These are phyloP conservation scores for Paxillus involutus DNA, from an alignment of 768 basidiomycete genomes.

Conservation along the genomic window DNA sequence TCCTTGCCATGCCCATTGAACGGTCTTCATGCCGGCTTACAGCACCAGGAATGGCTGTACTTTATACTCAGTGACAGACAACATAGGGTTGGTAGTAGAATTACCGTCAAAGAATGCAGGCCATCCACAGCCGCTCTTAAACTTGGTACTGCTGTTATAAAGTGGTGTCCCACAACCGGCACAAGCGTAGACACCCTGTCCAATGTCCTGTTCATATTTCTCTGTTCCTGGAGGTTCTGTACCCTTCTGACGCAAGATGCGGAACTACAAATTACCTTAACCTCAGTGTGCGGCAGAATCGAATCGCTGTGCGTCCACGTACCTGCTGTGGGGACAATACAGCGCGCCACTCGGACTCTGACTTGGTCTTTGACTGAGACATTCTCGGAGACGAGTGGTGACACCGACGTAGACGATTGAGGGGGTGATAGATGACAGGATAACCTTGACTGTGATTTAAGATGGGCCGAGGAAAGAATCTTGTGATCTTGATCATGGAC, in stretches of 20 bases:
- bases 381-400: constrained; percentile 10
- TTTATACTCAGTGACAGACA: not conserved
- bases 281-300: not conserved
- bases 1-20: constrained; percentile 65
- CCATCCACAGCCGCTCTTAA: constrained; percentile 93
- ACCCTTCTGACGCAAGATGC: constrained; percentile 81
- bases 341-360: constrained; percentile 83
- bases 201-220: constrained; percentile 70
- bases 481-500: not conserved
- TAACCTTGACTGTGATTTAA: not conserved
- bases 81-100: constrained; percentile 6
- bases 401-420: constrained; percentile 2
- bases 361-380: constrained; percentile 38
- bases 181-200: constrained; percentile 72
- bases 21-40: constrained; percentile 76
- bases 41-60: constrained; percentile 82
- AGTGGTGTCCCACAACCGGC: constrained; percentile 80
- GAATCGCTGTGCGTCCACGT: constrained; percentile 17
- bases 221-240: constrained; percentile 80
- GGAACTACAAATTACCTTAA: constrained; percentile 56
- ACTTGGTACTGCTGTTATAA: constrained; percentile 89
- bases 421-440: not conserved
- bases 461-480: not conserved
- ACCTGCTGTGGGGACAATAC: constrained; percentile 82
- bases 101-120: constrained; percentile 95